Conservation (phyloP, 2,329 filamentous ascomycete genomes). For the Fusarium sp. region DNA sequence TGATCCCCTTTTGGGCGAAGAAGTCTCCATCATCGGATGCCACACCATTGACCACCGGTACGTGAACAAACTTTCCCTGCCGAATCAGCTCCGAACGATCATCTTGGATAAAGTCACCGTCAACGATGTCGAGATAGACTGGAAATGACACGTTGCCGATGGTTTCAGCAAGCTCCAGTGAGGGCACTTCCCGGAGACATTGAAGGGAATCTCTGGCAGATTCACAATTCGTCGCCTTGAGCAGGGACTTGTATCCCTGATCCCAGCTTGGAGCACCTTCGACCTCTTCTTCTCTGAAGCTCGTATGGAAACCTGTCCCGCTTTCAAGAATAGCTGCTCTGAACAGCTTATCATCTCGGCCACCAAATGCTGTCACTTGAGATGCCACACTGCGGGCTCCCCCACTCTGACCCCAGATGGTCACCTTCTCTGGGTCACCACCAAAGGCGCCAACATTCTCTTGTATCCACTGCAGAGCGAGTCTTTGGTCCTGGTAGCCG, state of each 20-base stretch:
- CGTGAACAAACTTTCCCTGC: conserved; percentile 23
- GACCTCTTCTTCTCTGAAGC: conserved; percentile 16
- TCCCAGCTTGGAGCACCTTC: conserved; percentile 7
- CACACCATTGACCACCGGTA: conserved; percentile 16
- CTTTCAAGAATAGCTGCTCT: conserved; percentile 38
- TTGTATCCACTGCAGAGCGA: conserved; percentile 33
- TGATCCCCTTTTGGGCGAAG: conserved; percentile 28
- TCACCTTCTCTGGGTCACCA: conserved; percentile 27
- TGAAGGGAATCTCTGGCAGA: conserved; percentile 4
- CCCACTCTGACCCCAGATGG: conserved; percentile 39
- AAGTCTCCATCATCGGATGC: conserved; percentile 30
- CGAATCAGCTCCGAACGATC: conserved; percentile 25
- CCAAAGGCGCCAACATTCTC: conserved; percentile 37
- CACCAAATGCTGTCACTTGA: conserved; percentile 32
- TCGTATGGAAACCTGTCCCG: conserved; percentile 30
- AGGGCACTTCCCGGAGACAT: conserved; percentile 33
- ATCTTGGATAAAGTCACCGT: conserved; percentile 30
- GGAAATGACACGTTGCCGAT: conserved; percentile 32
- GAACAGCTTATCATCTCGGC: conserved; percentile 23
- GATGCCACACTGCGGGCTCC: conserved; percentile 33
- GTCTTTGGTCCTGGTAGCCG: conserved; percentile 36
- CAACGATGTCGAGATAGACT: conserved; percentile 29
- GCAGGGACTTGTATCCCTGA: conserved; percentile 17
- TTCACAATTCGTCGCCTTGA: neutral
- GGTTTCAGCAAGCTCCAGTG: conserved; percentile 15